Base-by-base conservation (phyloP, 352 stramenopile species). In the Plasmopara viticola region DNA sequence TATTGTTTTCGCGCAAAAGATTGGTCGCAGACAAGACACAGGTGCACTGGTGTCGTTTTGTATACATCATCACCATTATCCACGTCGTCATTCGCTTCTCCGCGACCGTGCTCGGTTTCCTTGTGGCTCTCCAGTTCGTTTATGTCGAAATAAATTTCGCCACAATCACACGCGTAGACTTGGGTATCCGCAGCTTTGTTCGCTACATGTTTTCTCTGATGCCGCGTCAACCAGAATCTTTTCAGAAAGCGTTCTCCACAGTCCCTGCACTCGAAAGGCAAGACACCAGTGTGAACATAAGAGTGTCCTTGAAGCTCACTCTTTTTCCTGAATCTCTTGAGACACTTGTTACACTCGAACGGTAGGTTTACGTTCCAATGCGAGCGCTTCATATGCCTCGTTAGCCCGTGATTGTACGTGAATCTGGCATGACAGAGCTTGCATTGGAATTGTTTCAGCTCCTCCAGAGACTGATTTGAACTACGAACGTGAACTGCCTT, bases 261-360 rank as follows among this genome's bases (percentile, higher is more conserved):
- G 17, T 79, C 64, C 1, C 70, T 54, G 35, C 82, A 93, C 52
- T 77, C 66, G 13, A 93, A 93, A 42, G 82, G 82, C 9, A 83
- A 38, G 39, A 87, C 64, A 18, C 82, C 82, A 2, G 76, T 93
- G 57, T 93, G 82, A 4, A 88, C 77, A 48, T 78, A 93, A 46
- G 70, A 67, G 39, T 93, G 82, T 9, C 77, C 78, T 56, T 90
- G 79, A 15, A 93, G 59, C 8, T 80, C 61, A 43, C 60, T 78
- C 64, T 90, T 93, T 64, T 93, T 93, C 65, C 88, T 89, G 57
- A 90, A 93, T 33, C 63, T 53, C 44, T 78, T 59, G 0, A 86
- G 58, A 58, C 82, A 93, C 43, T 71, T 56, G 3, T 48, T n/a
- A 44, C 82, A 92, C 46, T 73, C 49, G 50, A 84, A 89, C 17